Conservation (phyloP, 2,329 filamentous ascomycete genomes). For the Xylariales sp. region DNA sequence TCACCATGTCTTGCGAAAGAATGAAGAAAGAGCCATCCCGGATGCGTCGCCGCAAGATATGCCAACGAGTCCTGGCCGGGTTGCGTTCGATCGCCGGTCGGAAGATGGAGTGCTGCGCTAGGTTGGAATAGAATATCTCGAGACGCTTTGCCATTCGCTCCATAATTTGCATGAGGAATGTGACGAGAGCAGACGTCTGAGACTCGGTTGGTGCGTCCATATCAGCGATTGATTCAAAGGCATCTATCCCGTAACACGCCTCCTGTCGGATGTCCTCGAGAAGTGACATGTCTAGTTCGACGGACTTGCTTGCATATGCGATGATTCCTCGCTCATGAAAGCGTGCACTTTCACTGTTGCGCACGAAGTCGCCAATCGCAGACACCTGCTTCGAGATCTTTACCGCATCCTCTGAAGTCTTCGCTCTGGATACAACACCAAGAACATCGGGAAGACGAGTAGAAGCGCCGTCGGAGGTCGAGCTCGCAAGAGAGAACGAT, state of each 20-base stretch:
- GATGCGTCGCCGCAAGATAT: constrained; percentile 42
- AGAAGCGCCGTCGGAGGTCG: constrained; percentile 25
- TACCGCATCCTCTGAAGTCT: constrained; percentile 41
- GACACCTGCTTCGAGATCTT: constrained; percentile 43
- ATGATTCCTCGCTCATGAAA: constrained; percentile 50
- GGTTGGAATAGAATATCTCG: constrained; percentile 46
- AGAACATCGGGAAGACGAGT: constrained; percentile 40
- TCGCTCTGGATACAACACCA: constrained; percentile 36
- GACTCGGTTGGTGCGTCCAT: constrained; percentile 6
- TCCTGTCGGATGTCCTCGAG: constrained; percentile 50
- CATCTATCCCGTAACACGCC: constrained; percentile 50
- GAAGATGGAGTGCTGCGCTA: constrained; percentile 45
- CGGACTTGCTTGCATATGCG: constrained; percentile 42
- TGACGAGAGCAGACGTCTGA: constrained; percentile 30
- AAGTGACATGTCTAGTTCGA: constrained; percentile 47
- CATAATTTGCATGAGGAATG: constrained; percentile 46
- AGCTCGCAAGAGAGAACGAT: constrained; percentile 43
- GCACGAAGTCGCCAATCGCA: constrained; percentile 44
- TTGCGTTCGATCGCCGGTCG: constrained; percentile 47
- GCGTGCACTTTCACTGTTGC: constrained; percentile 39
- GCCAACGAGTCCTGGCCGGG: constrained; percentile 48
- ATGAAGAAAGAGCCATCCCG: constrained; percentile 49
- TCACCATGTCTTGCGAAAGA: constrained; percentile 33
- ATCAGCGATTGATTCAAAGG: constrained; percentile 38
- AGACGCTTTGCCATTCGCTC: constrained; percentile 49